phyloP scores from a whole-genome alignment of 2,329 filamentous ascomycete genomes.

The Stromatinia cepivora region DNA sequence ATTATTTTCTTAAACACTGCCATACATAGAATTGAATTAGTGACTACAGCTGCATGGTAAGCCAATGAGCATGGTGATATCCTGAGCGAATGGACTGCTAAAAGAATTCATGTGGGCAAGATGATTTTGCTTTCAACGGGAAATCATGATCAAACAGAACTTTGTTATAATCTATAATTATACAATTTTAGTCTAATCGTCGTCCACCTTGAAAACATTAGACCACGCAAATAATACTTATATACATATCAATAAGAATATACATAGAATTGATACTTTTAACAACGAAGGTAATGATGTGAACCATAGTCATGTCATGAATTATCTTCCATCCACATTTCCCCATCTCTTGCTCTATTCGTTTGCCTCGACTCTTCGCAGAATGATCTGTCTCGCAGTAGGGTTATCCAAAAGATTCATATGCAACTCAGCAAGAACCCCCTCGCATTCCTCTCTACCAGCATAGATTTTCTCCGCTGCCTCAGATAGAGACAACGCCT shows the following conservation, averaged over 20 bases:
- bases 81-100: no score
- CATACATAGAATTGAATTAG: background rate
- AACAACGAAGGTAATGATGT: background rate
- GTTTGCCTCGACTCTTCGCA: conserved; percentile 61
- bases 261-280: no score
- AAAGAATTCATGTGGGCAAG: no score
- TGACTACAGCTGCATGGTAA: no score
- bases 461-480: conserved; percentile 58
- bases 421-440: conserved; percentile 61
- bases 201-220: no score
- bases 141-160: no score
- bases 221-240: no score
- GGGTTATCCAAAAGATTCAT: conserved; percentile 61
- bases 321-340: background rate
- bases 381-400: conserved; percentile 66
- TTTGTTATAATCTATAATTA: no score
- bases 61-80: no score
- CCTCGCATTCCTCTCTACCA: conserved; percentile 58
- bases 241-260: no score
- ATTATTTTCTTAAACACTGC: background rate
- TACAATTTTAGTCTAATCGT: no score
- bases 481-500: conserved; percentile 49
- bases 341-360: background rate
- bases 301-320: background rate
- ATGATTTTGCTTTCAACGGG: no score